phyloP scores from a whole-genome alignment of 805 yeast species.

The Ogataea wickerhamii region DNA sequence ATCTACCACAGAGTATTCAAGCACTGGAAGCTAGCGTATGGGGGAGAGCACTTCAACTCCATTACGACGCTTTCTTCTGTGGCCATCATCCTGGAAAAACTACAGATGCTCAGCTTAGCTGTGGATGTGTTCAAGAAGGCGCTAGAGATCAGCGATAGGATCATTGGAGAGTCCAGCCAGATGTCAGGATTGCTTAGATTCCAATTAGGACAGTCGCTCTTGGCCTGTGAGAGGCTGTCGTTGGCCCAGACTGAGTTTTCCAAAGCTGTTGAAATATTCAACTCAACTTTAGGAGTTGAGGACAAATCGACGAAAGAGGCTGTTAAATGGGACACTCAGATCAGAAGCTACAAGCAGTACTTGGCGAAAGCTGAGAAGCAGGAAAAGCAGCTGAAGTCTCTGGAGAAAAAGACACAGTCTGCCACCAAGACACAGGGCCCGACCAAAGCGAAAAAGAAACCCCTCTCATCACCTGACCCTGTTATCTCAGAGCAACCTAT shows the following conservation, averaged over 20 bases:
- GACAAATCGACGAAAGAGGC: constrained; percentile 67
- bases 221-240: constrained; percentile 47
- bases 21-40: constrained; percentile 56
- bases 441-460: constrained; percentile 29
- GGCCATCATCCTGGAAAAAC: constrained; percentile 54
- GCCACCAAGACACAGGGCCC: constrained; percentile 15
- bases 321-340: constrained; percentile 56
- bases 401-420: constrained; percentile 23
- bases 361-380: constrained; percentile 44
- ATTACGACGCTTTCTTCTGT: constrained; percentile 60
- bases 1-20: constrained; percentile 57
- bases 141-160: constrained; percentile 43
- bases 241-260: constrained; percentile 55
- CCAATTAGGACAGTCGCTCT: constrained; percentile 63
- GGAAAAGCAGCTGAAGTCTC: constrained; percentile 33
- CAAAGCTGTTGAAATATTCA: constrained; percentile 55
- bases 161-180: constrained; percentile 58
- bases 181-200: constrained; percentile 63
- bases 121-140: constrained; percentile 52
- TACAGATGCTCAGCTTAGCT: constrained; percentile 47
- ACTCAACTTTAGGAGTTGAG: constrained; percentile 58
- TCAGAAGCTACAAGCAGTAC: constrained; percentile 46
- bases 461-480: constrained; percentile 40
- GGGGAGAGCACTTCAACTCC: constrained; percentile 65
- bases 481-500: constrained; percentile 61